Percentiles rank a stretch among this genome's conserved stretches.
Conservation (phyloP, 192 early-diverging fungal species). For the Umbelopsis vinacea region DNA sequence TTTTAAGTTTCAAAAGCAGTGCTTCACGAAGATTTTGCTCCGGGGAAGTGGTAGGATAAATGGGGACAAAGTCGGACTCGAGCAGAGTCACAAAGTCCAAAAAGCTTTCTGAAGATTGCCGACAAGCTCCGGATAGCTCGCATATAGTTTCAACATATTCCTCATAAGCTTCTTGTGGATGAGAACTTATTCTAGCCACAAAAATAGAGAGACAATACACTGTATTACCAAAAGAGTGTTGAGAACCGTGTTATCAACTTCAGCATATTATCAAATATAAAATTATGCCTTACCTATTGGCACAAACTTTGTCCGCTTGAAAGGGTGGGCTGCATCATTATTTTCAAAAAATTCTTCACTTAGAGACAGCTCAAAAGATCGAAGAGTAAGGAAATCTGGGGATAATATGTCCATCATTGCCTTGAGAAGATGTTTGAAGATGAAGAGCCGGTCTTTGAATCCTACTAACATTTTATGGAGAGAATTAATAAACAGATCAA, state of each 20-base stretch:
- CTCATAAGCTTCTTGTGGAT: neutral
- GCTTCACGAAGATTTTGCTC: neutral
- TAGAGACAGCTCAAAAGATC: neutral
- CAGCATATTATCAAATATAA: neutral
- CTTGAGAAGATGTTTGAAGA: slow-evolving; percentile 17
- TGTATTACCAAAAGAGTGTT: neutral
- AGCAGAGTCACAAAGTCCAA: neutral
- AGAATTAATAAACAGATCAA: neutral
- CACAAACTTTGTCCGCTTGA: neutral
- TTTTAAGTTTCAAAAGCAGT: neutral
- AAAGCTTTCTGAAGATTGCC: slow-evolving; percentile 11
- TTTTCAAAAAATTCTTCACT: neutral
- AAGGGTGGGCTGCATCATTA: neutral
- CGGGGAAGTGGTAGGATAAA: neutral
- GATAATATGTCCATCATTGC: slow-evolving; percentile 11
- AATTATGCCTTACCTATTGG: neutral
- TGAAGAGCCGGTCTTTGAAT: slow-evolving; percentile 8
- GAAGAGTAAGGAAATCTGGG: neutral
- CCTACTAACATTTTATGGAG: neutral
- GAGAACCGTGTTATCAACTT: too few species aligned
- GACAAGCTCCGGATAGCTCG: slow-evolving; percentile 15
- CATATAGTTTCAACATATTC: neutral
- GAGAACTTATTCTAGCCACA: neutral
- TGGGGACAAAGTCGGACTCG: neutral
- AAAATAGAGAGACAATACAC: slow-evolving; percentile 14